Conservation (phyloP, 2,329 filamentous ascomycete species). For the Cladosporium sp. region DNA sequence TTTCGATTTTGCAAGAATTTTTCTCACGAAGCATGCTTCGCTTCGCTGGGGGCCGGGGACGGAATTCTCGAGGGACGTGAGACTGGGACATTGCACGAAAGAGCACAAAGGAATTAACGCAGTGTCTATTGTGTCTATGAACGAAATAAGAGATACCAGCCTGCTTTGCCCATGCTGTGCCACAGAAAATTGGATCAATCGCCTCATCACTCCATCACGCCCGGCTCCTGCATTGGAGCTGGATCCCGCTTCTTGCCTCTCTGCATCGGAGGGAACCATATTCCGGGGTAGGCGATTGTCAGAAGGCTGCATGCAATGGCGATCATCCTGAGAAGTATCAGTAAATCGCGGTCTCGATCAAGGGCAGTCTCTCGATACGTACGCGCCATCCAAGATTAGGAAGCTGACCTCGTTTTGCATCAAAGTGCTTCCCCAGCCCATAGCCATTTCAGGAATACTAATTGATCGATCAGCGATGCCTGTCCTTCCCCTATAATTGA, state of each 20-base stretch:
- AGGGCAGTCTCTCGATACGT: background rate
- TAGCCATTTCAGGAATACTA: conserved; percentile 6
- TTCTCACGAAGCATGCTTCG: too few species aligned
- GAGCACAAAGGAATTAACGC: too few species aligned
- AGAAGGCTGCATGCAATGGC: background rate
- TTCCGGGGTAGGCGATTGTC: background rate
- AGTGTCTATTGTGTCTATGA: too few species aligned
- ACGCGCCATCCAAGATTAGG: background rate
- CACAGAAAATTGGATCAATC: too few species aligned
- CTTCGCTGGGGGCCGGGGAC: too few species aligned
- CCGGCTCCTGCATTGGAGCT: background rate
- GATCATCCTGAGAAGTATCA: background rate
- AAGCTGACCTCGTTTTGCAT: conserved; percentile 7
- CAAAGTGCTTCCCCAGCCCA: conserved; percentile 1
- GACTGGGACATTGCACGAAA: too few species aligned
- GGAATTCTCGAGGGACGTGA: too few species aligned
- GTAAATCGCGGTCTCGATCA: background rate
- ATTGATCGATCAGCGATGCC: background rate
- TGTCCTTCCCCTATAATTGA: too few species aligned
- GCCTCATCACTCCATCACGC: background rate
- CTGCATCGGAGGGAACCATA: background rate
- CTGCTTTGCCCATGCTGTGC: too few species aligned
- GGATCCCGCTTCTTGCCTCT: background rate
- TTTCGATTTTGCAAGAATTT: too few species aligned
- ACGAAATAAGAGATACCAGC: too few species aligned